Evolutionary conservation across 1,139 yeast genomes (phyloP).

Genomic region (Casaregolazyma suthepensis): DNA sequence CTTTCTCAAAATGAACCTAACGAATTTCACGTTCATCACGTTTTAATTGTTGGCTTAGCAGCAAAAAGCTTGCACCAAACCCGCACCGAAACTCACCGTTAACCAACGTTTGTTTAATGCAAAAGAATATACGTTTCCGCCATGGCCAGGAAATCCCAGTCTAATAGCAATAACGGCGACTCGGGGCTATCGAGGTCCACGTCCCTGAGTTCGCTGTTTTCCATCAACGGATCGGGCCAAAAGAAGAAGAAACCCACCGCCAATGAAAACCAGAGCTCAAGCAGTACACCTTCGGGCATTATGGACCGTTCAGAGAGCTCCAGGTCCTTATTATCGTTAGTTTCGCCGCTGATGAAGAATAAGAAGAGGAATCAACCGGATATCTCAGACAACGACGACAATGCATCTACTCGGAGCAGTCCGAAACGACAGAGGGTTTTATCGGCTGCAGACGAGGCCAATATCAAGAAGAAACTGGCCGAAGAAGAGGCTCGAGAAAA

Average conservation of each 20-base stretch:
- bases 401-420: not conserved
- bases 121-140: not conserved
- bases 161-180: not conserved
- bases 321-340: not conserved
- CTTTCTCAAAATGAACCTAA: not conserved
- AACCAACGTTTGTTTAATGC: not conserved
- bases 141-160: not conserved
- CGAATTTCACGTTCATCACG: not conserved
- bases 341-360: constrained; percentile 7
- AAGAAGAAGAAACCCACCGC: not conserved
- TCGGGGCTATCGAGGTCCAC: not conserved
- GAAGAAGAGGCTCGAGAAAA: constrained; percentile 35
- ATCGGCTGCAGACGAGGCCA: constrained; percentile 5
- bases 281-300: not conserved
- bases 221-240: constrained; percentile 5
- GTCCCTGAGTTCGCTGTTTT: constrained; percentile 7
- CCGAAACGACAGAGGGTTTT: constrained; percentile 3
- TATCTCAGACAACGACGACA: constrained; percentile 1
- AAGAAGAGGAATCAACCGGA: not conserved
- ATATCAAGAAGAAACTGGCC: constrained; percentile 1
- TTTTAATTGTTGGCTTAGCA: not conserved
- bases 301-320: not conserved
- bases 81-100: not conserved
- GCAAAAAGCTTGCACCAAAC: not conserved
- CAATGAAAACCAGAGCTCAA: constrained; percentile 2